Conservation (phyloP, 2,329 filamentous ascomycete genomes). For the Apiospora pterosperma region DNA sequence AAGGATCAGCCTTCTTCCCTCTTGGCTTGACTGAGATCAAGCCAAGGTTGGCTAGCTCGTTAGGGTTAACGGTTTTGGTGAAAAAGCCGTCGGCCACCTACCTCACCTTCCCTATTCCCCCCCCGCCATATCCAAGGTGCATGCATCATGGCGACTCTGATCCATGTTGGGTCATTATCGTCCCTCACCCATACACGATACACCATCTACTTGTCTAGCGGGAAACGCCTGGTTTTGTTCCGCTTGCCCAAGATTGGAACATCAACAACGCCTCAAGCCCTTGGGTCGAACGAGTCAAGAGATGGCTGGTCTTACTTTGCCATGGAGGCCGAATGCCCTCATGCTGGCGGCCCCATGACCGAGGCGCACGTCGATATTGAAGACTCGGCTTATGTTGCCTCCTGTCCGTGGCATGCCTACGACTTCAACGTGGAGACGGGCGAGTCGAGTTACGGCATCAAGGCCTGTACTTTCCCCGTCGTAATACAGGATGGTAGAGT, state of each 20-base stretch:
- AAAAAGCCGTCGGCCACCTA: neutral
- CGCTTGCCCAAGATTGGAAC: slow-evolving; percentile 37
- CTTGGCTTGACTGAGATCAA: neutral
- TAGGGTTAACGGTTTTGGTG: neutral
- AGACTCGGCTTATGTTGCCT: slow-evolving; percentile 42
- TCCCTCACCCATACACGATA: slow-evolving; percentile 37
- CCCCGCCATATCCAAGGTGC: neutral
- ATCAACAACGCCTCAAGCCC: slow-evolving; percentile 15
- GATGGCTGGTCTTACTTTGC: slow-evolving; percentile 43
- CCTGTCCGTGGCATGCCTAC: slow-evolving; percentile 46
- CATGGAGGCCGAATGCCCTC: slow-evolving; percentile 45
- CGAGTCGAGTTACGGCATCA: slow-evolving; percentile 43
- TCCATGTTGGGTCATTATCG: slow-evolving; percentile 26
- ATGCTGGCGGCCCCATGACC: slow-evolving; percentile 42
- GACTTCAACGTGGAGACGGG: slow-evolving; percentile 47
- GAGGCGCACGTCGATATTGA: slow-evolving; percentile 44
- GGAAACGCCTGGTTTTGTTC: slow-evolving; percentile 42
- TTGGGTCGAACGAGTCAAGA: slow-evolving; percentile 24
- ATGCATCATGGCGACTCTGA: slow-evolving; percentile 19
- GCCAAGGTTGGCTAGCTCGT: neutral
- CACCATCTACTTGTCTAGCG: slow-evolving; percentile 37
- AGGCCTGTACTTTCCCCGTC: slow-evolving; percentile 42
- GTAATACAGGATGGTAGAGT: slow-evolving; percentile 31
- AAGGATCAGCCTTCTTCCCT: neutral
- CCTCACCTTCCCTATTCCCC: neutral